These are phyloP conservation scores for Penicillium canariense DNA, from an alignment of 495 filamentous ascomycete genomes.

Conservation along the genomic window DNA sequence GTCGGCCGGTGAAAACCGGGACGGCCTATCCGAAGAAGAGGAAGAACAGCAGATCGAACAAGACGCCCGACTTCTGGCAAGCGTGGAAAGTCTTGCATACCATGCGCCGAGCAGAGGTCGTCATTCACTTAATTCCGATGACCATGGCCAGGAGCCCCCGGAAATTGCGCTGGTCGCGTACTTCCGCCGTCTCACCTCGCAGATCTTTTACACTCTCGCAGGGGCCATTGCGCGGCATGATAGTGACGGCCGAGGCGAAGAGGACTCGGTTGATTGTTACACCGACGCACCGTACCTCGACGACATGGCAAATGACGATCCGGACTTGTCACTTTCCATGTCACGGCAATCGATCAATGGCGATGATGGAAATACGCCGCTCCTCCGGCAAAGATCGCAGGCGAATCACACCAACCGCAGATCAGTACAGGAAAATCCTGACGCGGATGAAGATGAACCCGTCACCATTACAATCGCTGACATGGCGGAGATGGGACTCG, in stretches of 20 bases:
- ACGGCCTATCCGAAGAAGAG: conserved; percentile 45
- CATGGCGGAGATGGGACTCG: conserved; percentile 76
- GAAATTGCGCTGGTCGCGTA: conserved; percentile 85
- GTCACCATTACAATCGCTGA: conserved; percentile 66
- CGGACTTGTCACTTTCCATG: conserved; percentile 23
- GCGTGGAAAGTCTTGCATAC: conserved; percentile 38
- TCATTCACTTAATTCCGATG: conserved; percentile 40
- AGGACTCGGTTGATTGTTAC: conserved; percentile 9
- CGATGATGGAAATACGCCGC: conserved; percentile 29
- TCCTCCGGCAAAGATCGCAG: conserved; percentile 25
- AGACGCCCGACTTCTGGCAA: conserved; percentile 42
- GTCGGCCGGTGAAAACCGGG: conserved; percentile 81
- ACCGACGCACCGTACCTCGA: conserved; percentile 17
- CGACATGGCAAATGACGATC: conserved; percentile 17
- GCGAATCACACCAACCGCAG: conserved; percentile 3
- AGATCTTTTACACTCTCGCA: conserved; percentile 65
- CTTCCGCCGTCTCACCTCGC: conserved; percentile 81
- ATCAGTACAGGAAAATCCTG: background rate
- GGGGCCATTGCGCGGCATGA: conserved; percentile 53
- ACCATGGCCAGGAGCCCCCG: conserved; percentile 34
- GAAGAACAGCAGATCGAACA: conserved; percentile 43
- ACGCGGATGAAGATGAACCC: conserved; percentile 30
- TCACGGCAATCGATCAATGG: conserved; percentile 30
- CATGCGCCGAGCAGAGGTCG: conserved; percentile 34
- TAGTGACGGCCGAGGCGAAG: conserved; percentile 40